A percentile compares a stretch with the other conserved stretches of the same genome.
Conservation (phyloP, 1,284 basidiomycete genomes). For the Microbotryum silenes-acaulis region DNA sequence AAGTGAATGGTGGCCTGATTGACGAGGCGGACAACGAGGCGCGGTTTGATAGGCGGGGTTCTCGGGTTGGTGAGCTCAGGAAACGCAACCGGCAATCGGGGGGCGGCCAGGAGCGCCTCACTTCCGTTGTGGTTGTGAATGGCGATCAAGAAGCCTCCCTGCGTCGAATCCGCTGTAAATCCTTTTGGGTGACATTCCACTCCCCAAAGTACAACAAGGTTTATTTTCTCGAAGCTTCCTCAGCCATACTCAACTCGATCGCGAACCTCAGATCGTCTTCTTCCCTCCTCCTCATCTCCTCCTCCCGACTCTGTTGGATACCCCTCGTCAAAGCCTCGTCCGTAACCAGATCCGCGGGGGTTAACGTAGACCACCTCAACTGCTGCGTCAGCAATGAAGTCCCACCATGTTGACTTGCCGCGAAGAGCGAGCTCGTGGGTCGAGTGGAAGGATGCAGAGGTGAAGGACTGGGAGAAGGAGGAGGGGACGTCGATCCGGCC, state of each 20-base stretch:
- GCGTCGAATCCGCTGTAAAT: too few species aligned
- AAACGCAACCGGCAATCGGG: too few species aligned
- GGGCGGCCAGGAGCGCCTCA: too few species aligned
- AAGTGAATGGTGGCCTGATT: too few species aligned
- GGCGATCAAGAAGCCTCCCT: too few species aligned
- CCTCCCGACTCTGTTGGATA: neutral
- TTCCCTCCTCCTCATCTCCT: slow-evolving; percentile 13
- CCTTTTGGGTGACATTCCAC: too few species aligned
- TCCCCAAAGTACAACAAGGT: neutral
- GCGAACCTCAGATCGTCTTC: slow-evolving; percentile 33
- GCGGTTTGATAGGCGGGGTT: too few species aligned
- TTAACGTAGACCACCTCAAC: neutral
- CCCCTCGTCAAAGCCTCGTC: neutral
- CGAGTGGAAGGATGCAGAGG: neutral
- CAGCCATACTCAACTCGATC: slow-evolving; percentile 31
- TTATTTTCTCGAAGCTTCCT: slow-evolving; percentile 22
- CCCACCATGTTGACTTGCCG: neutral
- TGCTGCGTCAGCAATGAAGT: slow-evolving; percentile 13
- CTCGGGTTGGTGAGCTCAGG: too few species aligned
- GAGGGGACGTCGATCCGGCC: slow-evolving; percentile 21
- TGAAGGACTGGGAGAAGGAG: neutral
- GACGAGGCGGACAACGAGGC: too few species aligned
- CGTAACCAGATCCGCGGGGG: neutral
- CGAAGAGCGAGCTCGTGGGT: neutral
- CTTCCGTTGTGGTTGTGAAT: too few species aligned